These are phyloP conservation scores for Bruguiera parviflora DNA, from an alignment of 345 rosid species.

Conservation along the genomic window DNA sequence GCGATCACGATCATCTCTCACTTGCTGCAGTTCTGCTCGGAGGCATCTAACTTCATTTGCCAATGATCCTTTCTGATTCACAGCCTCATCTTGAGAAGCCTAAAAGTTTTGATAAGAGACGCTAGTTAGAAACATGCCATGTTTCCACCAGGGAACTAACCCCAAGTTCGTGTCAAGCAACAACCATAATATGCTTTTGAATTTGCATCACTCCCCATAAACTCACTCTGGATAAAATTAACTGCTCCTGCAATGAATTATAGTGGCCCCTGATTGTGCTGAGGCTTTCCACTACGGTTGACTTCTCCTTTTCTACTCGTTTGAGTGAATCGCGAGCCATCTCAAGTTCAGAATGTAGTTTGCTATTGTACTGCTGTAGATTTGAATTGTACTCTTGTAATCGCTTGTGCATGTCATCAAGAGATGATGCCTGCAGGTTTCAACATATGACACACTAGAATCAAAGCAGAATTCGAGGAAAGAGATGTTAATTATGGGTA, in stretches of 20 bases:
- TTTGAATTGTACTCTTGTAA: constrained; percentile 78
- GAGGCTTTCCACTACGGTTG: constrained; percentile 73
- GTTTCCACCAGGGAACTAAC: not conserved
- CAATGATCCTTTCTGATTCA: constrained; percentile 58
- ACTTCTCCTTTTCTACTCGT: constrained; percentile 75
- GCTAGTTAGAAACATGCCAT: not conserved
- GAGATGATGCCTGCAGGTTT: constrained; percentile 50
- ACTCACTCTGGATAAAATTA: constrained; percentile 62
- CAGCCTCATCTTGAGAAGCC: constrained; percentile 76
- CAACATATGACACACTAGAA: constrained; percentile 9
- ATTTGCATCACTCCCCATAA: not conserved
- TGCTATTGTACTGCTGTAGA: constrained; percentile 77
- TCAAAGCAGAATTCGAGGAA: not conserved
- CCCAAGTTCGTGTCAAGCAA: not conserved
- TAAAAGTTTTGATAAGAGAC: constrained; percentile 17
- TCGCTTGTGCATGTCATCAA: constrained; percentile 70
- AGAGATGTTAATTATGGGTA: too few species aligned
- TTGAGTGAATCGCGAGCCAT: constrained; percentile 50
- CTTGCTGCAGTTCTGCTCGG: constrained; percentile 75
- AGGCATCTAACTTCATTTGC: constrained; percentile 62
- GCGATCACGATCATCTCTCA: constrained; percentile 84
- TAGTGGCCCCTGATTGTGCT: constrained; percentile 79
- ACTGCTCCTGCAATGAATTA: constrained; percentile 75
- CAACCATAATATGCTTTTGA: not conserved
- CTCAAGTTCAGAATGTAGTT: constrained; percentile 66